Conservation (phyloP, 805 yeast genomes). For the Lipomyces spencermartinsiae region DNA sequence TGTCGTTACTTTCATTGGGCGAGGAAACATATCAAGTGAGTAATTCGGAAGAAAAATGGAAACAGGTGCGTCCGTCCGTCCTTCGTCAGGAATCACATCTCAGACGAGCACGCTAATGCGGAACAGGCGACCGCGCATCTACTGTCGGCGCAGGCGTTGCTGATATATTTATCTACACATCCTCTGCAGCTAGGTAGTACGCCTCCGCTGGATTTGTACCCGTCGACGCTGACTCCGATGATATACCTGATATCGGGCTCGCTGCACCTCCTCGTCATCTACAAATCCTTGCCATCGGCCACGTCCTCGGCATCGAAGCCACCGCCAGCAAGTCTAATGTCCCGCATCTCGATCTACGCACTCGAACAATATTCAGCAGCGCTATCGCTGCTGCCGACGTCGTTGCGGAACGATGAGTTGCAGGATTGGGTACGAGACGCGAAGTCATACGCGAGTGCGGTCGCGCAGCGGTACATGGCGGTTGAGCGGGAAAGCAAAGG, state of each 20-base stretch:
- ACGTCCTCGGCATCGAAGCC: slow-evolving; percentile 19
- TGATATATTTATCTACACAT: slow-evolving; percentile 38
- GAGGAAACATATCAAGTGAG: slow-evolving; percentile 28
- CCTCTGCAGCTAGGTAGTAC: slow-evolving; percentile 26
- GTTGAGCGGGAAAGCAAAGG: slow-evolving; percentile 40
- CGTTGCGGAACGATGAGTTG: slow-evolving; percentile 29
- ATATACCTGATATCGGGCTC: slow-evolving; percentile 41
- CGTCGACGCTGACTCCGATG: slow-evolving; percentile 39
- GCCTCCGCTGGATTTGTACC: slow-evolving; percentile 39
- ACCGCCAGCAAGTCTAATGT: slow-evolving; percentile 42
- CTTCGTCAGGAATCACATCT: too few relatives aligned
- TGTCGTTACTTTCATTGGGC: slow-evolving; percentile 29
- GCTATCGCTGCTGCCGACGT: slow-evolving; percentile 37
- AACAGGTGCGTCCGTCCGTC: slow-evolving; percentile 26
- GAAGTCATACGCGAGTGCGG: slow-evolving; percentile 41
- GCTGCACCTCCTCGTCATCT: slow-evolving; percentile 42
- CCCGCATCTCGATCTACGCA: slow-evolving; percentile 45
- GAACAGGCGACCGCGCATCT: slow-evolving; percentile 42
- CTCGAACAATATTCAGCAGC: slow-evolving; percentile 45
- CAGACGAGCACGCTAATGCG: background rate
- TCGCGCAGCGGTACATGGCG: slow-evolving; percentile 42
- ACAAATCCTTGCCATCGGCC: slow-evolving; percentile 39
- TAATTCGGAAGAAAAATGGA: slow-evolving; percentile 33
- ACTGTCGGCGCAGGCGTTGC: slow-evolving; percentile 39
- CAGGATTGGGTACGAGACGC: slow-evolving; percentile 42